Conservation (phyloP, 257 asterid species). For the Misopates orontium region DNA sequence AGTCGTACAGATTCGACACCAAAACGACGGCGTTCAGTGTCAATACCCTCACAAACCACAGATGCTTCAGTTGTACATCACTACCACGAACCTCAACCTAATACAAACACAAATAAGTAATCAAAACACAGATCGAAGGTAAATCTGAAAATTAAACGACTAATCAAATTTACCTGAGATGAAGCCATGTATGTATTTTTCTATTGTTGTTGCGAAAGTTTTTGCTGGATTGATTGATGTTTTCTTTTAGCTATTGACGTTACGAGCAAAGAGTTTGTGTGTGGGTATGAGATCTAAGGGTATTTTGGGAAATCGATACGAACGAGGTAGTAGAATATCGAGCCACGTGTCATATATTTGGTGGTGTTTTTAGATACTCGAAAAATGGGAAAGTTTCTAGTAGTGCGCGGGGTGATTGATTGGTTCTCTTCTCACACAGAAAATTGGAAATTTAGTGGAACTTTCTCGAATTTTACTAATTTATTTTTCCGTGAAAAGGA, state of each 20-base stretch:
- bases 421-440: too few relatives aligned
- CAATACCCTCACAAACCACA: slow-evolving; percentile 50
- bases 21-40: slow-evolving; percentile 49
- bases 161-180: slow-evolving; percentile 28
- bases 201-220: too few relatives aligned
- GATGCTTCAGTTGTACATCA: slow-evolving; percentile 48
- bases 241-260: not conserved
- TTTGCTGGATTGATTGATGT: not conserved
- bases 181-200: slow-evolving; percentile 34
- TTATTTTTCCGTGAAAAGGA: not conserved
- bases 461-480: slow-evolving; percentile 14
- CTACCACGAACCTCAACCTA: slow-evolving; percentile 52
- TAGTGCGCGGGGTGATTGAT: not conserved
- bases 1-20: slow-evolving; percentile 50
- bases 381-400: not conserved
- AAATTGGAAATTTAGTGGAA: not conserved
- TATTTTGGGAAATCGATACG: slow-evolving; percentile 4
- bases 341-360: slow-evolving; percentile 25
- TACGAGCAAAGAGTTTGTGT: not conserved
- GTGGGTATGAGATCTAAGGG: slow-evolving; percentile 17
- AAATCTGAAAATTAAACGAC: not conserved
- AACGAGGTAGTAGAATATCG: not conserved
- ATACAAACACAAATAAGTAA: not conserved
- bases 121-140: not conserved
- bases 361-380: not conserved